Evolutionary conservation across 1,139 yeast genomes (phyloP).

Genomic region (Debaryomycetaceae sp.): DNA sequence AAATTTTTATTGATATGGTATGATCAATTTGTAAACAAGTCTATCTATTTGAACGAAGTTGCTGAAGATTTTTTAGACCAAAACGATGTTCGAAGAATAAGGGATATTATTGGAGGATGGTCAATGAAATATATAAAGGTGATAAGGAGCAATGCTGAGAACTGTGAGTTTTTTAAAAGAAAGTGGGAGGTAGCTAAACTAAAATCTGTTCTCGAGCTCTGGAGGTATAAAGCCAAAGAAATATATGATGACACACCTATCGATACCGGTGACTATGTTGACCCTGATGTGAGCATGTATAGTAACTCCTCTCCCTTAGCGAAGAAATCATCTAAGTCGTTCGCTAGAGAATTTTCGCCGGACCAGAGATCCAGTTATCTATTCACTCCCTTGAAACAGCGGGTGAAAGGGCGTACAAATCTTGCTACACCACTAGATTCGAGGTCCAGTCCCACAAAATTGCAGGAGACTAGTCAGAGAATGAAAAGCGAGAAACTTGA

Average conservation of each 20-base stretch:
- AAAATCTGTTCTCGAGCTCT: constrained; percentile 34
- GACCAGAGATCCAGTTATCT: constrained; percentile 19
- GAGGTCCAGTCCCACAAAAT: constrained; percentile 31
- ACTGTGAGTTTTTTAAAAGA: constrained; percentile 31
- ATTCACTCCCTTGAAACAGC: constrained; percentile 34
- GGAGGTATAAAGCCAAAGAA: constrained; percentile 25
- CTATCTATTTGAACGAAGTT: constrained; percentile 20
- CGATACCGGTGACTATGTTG: constrained; percentile 5
- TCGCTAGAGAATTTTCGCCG: constrained; percentile 1
- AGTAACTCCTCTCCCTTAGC: constrained; percentile 38
- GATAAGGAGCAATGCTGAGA: constrained; percentile 32
- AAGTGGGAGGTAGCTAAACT: constrained; percentile 30
- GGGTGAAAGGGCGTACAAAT: constrained; percentile 9
- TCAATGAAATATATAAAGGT: constrained; percentile 34
- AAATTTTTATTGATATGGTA: constrained; percentile 34
- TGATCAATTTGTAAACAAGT: constrained; percentile 23
- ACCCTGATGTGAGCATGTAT: constrained; percentile 19
- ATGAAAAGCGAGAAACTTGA: constrained; percentile 31
- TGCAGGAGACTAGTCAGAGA: constrained; percentile 39
- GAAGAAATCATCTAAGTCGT: constrained; percentile 11
- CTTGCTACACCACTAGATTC: constrained; percentile 22
- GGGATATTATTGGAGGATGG: constrained; percentile 34
- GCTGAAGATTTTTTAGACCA: constrained; percentile 29
- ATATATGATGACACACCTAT: constrained; percentile 2
- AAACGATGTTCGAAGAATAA: constrained; percentile 22